Conservation (phyloP, 495 filamentous ascomycete species). For the Penicillium coffeae region DNA sequence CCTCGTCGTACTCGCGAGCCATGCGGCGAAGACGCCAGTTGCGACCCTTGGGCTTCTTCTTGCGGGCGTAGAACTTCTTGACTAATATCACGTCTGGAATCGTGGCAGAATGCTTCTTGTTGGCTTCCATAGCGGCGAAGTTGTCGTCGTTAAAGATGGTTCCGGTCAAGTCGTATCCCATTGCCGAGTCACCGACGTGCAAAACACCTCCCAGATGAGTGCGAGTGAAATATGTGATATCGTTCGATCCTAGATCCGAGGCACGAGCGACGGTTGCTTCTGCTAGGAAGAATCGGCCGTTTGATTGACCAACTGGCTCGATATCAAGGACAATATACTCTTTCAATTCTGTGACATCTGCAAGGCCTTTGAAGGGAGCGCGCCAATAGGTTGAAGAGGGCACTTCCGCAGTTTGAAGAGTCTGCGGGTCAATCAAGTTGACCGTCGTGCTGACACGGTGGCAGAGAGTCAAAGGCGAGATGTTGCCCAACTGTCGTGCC, state of each 20-base stretch:
- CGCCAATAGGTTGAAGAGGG: slow-evolving; percentile 82
- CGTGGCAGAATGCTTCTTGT: slow-evolving; percentile 61
- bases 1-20: slow-evolving; percentile 77
- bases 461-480: slow-evolving; percentile 76
- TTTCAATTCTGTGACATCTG: slow-evolving; percentile 77
- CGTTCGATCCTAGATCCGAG: slow-evolving; percentile 83
- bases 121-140: slow-evolving; percentile 74
- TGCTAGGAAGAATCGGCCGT: slow-evolving; percentile 77
- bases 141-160: slow-evolving; percentile 87
- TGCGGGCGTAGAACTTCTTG: slow-evolving; percentile 90
- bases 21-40: slow-evolving; percentile 95
- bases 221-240: slow-evolving; percentile 77
- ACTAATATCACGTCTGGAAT: slow-evolving; percentile 93
- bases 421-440: slow-evolving; percentile 85
- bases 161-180: slow-evolving; percentile 85
- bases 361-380: slow-evolving; percentile 73
- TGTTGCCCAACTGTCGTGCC: slow-evolving; percentile 81
- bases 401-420: slow-evolving; percentile 85
- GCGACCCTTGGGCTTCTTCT: slow-evolving; percentile 79
- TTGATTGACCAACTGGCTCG: slow-evolving; percentile 67
- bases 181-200: slow-evolving; percentile 83
- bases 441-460: slow-evolving; percentile 83
- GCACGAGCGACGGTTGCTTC: slow-evolving; percentile 85
- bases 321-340: slow-evolving; percentile 97
- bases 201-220: slow-evolving; percentile 88